These are phyloP conservation scores for Smittium mucronatum DNA, from an alignment of 371 early-diverging fungal species.

Conservation along the genomic window DNA sequence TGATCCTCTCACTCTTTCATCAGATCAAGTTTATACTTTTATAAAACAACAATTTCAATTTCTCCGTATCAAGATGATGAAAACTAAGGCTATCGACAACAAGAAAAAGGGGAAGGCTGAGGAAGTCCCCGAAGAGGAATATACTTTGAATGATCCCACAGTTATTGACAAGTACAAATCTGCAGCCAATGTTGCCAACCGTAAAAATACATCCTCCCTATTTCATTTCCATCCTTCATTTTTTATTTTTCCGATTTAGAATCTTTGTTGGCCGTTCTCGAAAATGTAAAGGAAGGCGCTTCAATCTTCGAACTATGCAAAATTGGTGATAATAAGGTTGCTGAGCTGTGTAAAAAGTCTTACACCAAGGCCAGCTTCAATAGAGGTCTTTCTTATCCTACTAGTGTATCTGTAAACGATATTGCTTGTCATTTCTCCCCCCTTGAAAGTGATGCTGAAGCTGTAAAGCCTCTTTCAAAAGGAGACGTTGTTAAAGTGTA, in stretches of 20 bases:
- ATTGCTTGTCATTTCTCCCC: slow-evolving; percentile 65
- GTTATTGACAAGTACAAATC: slow-evolving; percentile 70
- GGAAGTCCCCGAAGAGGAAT: background rate
- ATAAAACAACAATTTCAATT: background rate
- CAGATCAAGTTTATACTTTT: background rate
- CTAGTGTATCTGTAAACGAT: slow-evolving; percentile 69
- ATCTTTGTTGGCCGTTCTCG: slow-evolving; percentile 50
- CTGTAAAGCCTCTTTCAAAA: slow-evolving; percentile 39
- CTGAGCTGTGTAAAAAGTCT: slow-evolving; percentile 52
- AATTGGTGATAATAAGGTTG: slow-evolving; percentile 64
- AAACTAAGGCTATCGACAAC: background rate
- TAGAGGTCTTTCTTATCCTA: slow-evolving; percentile 73
- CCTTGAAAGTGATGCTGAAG: slow-evolving; percentile 40
- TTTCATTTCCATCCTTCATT: slow-evolving; percentile 5
- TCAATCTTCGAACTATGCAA: slow-evolving; percentile 63
- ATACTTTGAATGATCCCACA: slow-evolving; percentile 32
- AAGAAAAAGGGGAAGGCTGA: background rate
- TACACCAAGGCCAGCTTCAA: slow-evolving; percentile 61
- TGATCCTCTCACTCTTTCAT: background rate
- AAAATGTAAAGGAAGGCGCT: slow-evolving; percentile 43
- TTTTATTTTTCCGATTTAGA: slow-evolving; percentile 35
- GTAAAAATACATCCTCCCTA: slow-evolving; percentile 26
- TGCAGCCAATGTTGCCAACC: slow-evolving; percentile 67
- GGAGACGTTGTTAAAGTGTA: slow-evolving; percentile 75
- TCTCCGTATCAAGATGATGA: background rate